Base-by-base conservation (phyloP, 2,329 filamentous ascomycete genomes). In the Epichloe glyceriae region DNA sequence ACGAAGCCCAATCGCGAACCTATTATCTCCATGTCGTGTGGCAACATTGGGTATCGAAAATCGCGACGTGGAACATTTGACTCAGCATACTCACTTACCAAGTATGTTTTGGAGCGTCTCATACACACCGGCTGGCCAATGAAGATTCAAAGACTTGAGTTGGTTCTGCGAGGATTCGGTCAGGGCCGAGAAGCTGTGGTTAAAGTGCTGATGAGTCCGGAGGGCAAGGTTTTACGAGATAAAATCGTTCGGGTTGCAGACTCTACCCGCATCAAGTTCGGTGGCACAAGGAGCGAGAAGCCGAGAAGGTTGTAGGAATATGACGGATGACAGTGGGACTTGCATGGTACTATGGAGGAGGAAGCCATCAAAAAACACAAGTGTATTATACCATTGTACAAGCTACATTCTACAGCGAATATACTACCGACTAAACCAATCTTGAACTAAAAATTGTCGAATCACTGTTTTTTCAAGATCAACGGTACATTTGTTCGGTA, bases 11-110 rank as follows among this genome's bases (percentile, higher is more conserved):
- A 88, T 65, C 78, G 85, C 46, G 79, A 88, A 56, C 79, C 88
- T 30, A 78, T 97, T 56, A 74, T 98, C 56, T 88, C 84, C 12
- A 69, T 95, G 59, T 86, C 86, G 2, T 79, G 83, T 53, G 93
- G 93, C 46, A 89, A 95, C 62, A 80, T 98, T 53, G 91, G 91
- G n/a, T 96, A 96, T 72, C 79, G 77, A 61, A 94, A 97, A 70
- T 74, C 80, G 17, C 80, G 83, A 47, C 80, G 93, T 57, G 83
- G 86, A 54, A 79, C 81, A 52, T 98, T 93, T 70, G 93, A 98
- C 69, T 85, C 91, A 17, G 91, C 85, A 3, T 96, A 95, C 70
- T 94, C 97, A 66, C 73, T 98, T 46, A 82, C 85, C 5, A 83
- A 86, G 17, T 91, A 90, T 64, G 80, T 91, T 26, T 80, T 97